Evolutionary conservation across 2,329 filamentous ascomycete species (phyloP).

Genomic region (Esteya vermicola): DNA sequence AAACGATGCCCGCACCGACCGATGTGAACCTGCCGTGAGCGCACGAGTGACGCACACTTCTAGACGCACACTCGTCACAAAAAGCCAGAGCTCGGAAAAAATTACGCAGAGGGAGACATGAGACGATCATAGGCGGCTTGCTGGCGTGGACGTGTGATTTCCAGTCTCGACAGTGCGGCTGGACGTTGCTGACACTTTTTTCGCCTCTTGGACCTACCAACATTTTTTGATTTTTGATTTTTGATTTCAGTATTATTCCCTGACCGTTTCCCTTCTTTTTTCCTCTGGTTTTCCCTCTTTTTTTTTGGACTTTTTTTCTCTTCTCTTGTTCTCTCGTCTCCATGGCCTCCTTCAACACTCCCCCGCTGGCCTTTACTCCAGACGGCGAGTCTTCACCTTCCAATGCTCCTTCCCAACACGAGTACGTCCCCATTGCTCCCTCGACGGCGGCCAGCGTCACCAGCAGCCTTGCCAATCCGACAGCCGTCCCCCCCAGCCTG

Average conservation of each 20-base stretch:
- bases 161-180: no score
- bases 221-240: no score
- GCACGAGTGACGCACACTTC: not conserved
- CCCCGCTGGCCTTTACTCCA: constrained; percentile 3
- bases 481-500: not conserved
- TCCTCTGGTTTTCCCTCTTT: not conserved
- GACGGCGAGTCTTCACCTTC: constrained; percentile 8
- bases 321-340: not conserved
- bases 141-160: no score
- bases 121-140: no score
- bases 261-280: not conserved
- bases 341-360: not conserved
- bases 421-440: not conserved
- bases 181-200: no score
- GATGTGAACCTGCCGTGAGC: not conserved
- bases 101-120: not conserved
- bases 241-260: no score
- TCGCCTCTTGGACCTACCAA: not conserved
- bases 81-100: not conserved
- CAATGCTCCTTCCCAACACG: constrained; percentile 1
- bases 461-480: constrained; percentile 1
- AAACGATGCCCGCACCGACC: not conserved
- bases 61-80: no score
- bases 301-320: not conserved
- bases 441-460: not conserved